Percentiles rank a stretch among this genome's conserved stretches.
Conservation (phyloP, 495 filamentous ascomycete genomes). For the Aspergillus indologenus region DNA sequence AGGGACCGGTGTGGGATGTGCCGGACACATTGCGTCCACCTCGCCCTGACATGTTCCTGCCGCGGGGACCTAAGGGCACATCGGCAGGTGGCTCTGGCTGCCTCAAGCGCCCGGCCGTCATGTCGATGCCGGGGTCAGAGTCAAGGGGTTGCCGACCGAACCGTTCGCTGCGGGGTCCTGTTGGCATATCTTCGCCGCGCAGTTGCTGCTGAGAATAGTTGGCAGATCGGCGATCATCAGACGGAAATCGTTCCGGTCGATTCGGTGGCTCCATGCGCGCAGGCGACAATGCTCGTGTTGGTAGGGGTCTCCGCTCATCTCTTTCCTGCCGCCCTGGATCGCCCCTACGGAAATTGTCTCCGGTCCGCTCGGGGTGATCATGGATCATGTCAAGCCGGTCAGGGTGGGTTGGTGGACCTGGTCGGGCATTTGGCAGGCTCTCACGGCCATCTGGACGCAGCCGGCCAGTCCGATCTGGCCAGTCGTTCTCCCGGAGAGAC, state of each 20-base stretch:
- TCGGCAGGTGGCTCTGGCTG: constrained; percentile 53
- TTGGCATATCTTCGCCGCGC: constrained; percentile 38
- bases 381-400: constrained; percentile 38
- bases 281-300: constrained; percentile 29
- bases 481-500: constrained; percentile 32
- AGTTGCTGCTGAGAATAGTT: constrained; percentile 22
- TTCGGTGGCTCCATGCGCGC: constrained; percentile 31
- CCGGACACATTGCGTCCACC: constrained; percentile 34
- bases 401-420: constrained; percentile 27
- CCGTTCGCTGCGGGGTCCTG: constrained; percentile 41
- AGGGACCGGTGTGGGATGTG: constrained; percentile 22
- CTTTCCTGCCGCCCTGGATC: constrained; percentile 34
- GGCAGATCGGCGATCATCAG: constrained; percentile 33
- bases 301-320: constrained; percentile 34
- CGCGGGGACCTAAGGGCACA: constrained; percentile 70
- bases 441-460: constrained; percentile 28
- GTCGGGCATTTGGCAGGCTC: constrained; percentile 12
- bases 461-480: constrained; percentile 39
- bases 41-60: constrained; percentile 35
- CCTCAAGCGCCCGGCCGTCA: constrained; percentile 54
- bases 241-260: constrained; percentile 38
- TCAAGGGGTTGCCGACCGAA: constrained; percentile 20
- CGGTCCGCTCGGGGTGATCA: constrained; percentile 32
- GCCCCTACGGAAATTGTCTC: constrained; percentile 33
- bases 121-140: constrained; percentile 34